A percentile compares a stretch with the other conserved stretches of the same genome.
phyloP scores from a whole-genome alignment of 306 rosid species.

The Ziziphus jujuba region DNA sequence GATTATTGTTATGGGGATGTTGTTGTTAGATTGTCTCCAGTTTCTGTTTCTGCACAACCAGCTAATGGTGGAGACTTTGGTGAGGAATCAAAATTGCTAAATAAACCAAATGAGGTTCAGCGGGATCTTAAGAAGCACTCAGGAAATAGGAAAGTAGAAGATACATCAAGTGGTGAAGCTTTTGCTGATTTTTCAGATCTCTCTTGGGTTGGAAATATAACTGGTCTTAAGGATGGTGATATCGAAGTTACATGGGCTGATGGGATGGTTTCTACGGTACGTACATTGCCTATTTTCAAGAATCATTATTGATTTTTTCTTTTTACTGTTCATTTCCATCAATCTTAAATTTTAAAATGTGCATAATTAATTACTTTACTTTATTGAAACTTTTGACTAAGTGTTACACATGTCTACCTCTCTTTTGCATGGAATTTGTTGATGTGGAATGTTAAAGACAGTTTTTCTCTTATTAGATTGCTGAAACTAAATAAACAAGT shows the following conservation, averaged over 20 bases:
- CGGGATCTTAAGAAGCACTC: slow-evolving; percentile 26
- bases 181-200: slow-evolving; percentile 65
- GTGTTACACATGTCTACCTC: slow-evolving; percentile 13
- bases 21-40: slow-evolving; percentile 87
- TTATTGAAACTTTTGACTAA: slow-evolving; percentile 11
- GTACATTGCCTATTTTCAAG: slow-evolving; percentile 29
- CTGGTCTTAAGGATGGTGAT: slow-evolving; percentile 90
- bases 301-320: slow-evolving; percentile 10
- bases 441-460: slow-evolving; percentile 6
- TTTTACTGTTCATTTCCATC: background rate
- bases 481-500: slow-evolving; percentile 11
- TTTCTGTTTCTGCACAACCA: slow-evolving; percentile 49
- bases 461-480: slow-evolving; percentile 14
- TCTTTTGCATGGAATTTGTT: slow-evolving; percentile 1
- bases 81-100: slow-evolving; percentile 51
- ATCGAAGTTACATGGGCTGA: slow-evolving; percentile 99
- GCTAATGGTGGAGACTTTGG: slow-evolving; percentile 37
- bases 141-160: slow-evolving; percentile 41
- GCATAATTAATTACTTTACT: slow-evolving; percentile 11
- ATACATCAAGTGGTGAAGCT: slow-evolving; percentile 40
- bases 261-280: slow-evolving; percentile 97
- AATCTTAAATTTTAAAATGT: slow-evolving; percentile 9
- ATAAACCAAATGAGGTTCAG: slow-evolving; percentile 37
- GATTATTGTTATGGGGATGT: slow-evolving; percentile 97
- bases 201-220: slow-evolving; percentile 98